Conservation (phyloP, 1,284 basidiomycete species). For the Papiliotrema nemorosa region DNA sequence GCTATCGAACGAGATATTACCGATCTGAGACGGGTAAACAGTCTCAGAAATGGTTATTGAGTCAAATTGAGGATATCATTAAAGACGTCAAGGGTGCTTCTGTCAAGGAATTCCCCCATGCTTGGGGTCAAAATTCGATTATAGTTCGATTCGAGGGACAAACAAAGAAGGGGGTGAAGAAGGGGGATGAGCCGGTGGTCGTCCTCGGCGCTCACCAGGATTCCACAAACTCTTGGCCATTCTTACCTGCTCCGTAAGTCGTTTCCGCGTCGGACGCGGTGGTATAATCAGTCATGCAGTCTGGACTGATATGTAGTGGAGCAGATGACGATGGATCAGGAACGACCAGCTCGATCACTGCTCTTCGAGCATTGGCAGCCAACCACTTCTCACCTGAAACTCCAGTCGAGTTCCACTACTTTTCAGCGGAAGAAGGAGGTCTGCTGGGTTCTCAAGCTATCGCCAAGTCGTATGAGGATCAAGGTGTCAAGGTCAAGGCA, state of each 20-base stretch:
- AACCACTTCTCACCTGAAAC: conserved; percentile 68
- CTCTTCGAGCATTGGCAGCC: conserved; percentile 77
- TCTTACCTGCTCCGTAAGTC: conserved; percentile 77
- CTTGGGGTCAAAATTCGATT: conserved; percentile 90
- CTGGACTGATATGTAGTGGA: conserved; percentile 16
- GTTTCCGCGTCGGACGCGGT: neutral
- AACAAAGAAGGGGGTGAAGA: conserved; percentile 25
- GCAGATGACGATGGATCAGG: conserved; percentile 86
- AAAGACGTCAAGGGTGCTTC: conserved; percentile 61
- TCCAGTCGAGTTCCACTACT: conserved; percentile 93
- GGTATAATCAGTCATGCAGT: neutral
- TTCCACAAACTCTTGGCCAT: conserved; percentile 82
- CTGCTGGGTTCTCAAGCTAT: conserved; percentile 91
- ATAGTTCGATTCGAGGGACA: conserved; percentile 61
- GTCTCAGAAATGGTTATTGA: conserved; percentile 77
- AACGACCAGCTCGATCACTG: conserved; percentile 84
- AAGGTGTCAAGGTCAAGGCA: conserved; percentile 66
- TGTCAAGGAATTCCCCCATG: conserved; percentile 75
- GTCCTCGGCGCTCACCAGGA: conserved; percentile 86
- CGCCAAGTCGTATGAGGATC: conserved; percentile 68
- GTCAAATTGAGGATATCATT: conserved; percentile 70
- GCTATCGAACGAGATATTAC: conserved; percentile 52
- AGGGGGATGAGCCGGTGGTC: conserved; percentile 51
- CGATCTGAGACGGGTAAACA: conserved; percentile 63
- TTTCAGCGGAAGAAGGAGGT: conserved; percentile 92